Conservation (phyloP, 2,329 filamentous ascomycete genomes). For the Mycosphaerella sp. region DNA sequence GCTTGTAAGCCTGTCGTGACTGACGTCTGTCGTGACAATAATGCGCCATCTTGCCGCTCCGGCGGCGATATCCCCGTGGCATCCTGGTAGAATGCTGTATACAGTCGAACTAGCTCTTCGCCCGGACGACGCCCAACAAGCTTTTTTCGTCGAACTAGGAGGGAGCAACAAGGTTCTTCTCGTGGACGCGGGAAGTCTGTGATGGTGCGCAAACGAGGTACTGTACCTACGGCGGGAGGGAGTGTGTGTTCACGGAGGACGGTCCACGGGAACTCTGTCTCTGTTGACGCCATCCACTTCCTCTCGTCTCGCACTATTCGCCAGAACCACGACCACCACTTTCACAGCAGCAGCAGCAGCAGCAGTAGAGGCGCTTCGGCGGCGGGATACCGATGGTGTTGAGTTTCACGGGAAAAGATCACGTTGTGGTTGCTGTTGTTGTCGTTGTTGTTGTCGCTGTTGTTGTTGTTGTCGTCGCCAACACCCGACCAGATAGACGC, state of each 20-base stretch:
- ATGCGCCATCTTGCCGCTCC: not conserved
- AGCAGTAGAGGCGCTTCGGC: not conserved
- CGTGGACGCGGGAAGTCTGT: not conserved
- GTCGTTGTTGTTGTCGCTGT: not conserved
- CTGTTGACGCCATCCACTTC: not conserved
- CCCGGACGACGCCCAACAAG: not conserved
- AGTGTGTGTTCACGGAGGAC: no score
- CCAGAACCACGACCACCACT: not conserved
- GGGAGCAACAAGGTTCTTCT: not conserved
- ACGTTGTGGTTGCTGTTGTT: no score
- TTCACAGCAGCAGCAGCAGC: not conserved
- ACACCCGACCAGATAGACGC: not conserved
- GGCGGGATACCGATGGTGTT: not conserved
- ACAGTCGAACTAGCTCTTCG: not conserved
- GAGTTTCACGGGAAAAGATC: not conserved
- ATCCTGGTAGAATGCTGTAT: not conserved
- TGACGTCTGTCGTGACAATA: not conserved
- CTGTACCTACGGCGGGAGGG: no score
- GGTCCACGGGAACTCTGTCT: not conserved
- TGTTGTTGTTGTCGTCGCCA: not conserved
- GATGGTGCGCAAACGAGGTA: not conserved
- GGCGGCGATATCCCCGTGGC: constrained; percentile 3
- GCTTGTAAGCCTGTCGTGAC: not conserved
- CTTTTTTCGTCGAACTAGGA: no score
- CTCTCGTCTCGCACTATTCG: not conserved